Evolutionary conservation across 2,329 filamentous ascomycete species (phyloP).

Genomic region (Verticillium nonalfalfae): DNA sequence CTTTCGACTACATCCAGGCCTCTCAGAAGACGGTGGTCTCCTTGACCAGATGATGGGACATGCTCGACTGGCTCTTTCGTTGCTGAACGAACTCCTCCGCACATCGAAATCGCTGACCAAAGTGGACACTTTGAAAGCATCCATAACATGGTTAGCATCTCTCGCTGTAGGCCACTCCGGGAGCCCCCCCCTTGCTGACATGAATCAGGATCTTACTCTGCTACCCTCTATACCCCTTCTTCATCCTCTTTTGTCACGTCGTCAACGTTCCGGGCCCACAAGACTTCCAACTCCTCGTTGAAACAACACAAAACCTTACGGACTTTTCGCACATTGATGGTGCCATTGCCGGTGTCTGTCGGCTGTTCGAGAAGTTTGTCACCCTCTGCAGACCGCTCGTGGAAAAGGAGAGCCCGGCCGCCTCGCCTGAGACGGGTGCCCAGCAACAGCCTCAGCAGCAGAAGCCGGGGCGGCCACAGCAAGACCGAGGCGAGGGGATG

Average conservation of each 20-base stretch:
- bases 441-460: not conserved
- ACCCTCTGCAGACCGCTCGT: not conserved
- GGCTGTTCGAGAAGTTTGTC: not conserved
- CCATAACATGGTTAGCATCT: not conserved
- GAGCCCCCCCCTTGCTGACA: not conserved
- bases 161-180: too few species aligned
- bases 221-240: not conserved
- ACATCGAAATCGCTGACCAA: not conserved
- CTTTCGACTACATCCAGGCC: not conserved
- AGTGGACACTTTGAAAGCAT: not conserved
- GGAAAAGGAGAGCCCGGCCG: not conserved
- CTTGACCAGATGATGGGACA: constrained; percentile 1
- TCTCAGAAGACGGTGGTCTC: not conserved
- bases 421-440: not conserved
- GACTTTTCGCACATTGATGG: not conserved
- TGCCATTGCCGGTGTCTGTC: not conserved
- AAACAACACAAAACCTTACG: not conserved
- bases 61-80: not conserved
- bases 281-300: not conserved
- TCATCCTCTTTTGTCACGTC: constrained; percentile 2
- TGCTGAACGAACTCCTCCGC: not conserved
- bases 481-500: not conserved
- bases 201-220: not conserved
- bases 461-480: not conserved
- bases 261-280: not conserved